These are phyloP conservation scores for Rhizopus stolonifer DNA, from an alignment of 371 early-diverging fungal genomes.

Conservation along the genomic window DNA sequence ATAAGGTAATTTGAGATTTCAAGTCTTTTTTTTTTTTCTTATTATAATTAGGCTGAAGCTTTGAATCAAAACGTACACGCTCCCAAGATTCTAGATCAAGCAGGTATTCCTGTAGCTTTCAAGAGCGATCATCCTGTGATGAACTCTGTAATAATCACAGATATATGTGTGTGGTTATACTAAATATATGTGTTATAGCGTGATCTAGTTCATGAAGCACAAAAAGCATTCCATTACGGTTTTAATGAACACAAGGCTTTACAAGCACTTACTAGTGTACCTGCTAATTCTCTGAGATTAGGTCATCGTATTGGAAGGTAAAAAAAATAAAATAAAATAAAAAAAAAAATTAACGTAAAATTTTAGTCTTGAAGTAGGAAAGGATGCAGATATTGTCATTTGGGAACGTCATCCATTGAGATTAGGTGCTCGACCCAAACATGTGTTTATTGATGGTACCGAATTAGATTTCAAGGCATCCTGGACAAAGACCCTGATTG, in stretches of 20 bases:
- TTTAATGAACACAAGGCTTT: conserved; percentile 64
- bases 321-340: neutral
- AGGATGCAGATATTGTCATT: conserved; percentile 82
- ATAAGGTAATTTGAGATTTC: conserved; percentile 30
- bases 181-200: no score
- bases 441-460: conserved; percentile 80
- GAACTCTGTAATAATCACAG: conserved; percentile 52
- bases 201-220: conserved; percentile 75
- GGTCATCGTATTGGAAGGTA: conserved; percentile 70
- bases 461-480: conserved; percentile 42
- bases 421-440: conserved; percentile 75
- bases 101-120: conserved; percentile 76
- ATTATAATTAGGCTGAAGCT: conserved; percentile 58
- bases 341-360: neutral
- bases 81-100: conserved; percentile 64
- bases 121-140: conserved; percentile 84
- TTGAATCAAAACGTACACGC: conserved; percentile 67
- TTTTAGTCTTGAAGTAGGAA: conserved; percentile 58
- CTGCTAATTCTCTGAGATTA: conserved; percentile 70
- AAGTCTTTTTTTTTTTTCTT: neutral
- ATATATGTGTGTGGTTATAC: no score
- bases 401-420: conserved; percentile 73
- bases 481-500: conserved; percentile 33
- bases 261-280: conserved; percentile 70
- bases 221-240: conserved; percentile 78